Conservation (phyloP, 2,329 filamentous ascomycete genomes). For the Alternaria sp. region DNA sequence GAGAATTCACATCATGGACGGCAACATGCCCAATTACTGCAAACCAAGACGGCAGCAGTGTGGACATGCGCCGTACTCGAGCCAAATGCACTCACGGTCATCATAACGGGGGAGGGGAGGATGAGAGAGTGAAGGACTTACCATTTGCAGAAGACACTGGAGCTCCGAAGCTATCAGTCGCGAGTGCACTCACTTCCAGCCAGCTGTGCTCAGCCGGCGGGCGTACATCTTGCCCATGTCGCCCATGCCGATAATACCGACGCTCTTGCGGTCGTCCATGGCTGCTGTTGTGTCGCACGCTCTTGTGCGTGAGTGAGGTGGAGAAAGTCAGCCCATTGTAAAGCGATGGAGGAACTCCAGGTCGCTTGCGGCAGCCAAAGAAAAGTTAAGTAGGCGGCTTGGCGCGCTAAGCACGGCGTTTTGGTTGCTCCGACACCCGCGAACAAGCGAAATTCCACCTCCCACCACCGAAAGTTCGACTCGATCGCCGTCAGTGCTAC, state of each 20-base stretch:
- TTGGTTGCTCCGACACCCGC: slow-evolving; percentile 21
- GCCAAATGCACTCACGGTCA: slow-evolving; percentile 99
- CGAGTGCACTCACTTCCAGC: slow-evolving; percentile 82
- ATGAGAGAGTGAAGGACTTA: slow-evolving; percentile 30
- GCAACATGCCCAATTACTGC: slow-evolving; percentile 62
- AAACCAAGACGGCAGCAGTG: slow-evolving; percentile 78
- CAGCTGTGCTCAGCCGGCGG: slow-evolving; percentile 82
- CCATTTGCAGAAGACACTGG: slow-evolving; percentile 23
- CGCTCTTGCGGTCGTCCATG: slow-evolving; percentile 70
- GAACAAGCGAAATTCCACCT: slow-evolving; percentile 22
- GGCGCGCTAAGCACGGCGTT: slow-evolving; percentile 22
- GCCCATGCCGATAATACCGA: slow-evolving; percentile 98
- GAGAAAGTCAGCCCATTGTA: slow-evolving; percentile 40
- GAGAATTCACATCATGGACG: slow-evolving; percentile 99
- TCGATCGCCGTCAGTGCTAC: slow-evolving; percentile 29
- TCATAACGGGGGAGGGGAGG: slow-evolving; percentile 65
- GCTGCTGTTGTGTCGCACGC: slow-evolving; percentile 37
- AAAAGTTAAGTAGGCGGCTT: slow-evolving; percentile 25
- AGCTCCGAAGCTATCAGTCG: slow-evolving; percentile 19
- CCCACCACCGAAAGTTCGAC: slow-evolving; percentile 27
- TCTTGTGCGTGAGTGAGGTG: slow-evolving; percentile 28
- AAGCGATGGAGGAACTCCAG: slow-evolving; percentile 15
- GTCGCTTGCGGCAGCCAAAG: slow-evolving; percentile 17
- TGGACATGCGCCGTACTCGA: slow-evolving; percentile 83
- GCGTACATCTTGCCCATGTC: slow-evolving; percentile 99